These are phyloP conservation scores for Bipolaris gigantea DNA, from an alignment of 2,329 filamentous ascomycete species.

Conservation along the genomic window DNA sequence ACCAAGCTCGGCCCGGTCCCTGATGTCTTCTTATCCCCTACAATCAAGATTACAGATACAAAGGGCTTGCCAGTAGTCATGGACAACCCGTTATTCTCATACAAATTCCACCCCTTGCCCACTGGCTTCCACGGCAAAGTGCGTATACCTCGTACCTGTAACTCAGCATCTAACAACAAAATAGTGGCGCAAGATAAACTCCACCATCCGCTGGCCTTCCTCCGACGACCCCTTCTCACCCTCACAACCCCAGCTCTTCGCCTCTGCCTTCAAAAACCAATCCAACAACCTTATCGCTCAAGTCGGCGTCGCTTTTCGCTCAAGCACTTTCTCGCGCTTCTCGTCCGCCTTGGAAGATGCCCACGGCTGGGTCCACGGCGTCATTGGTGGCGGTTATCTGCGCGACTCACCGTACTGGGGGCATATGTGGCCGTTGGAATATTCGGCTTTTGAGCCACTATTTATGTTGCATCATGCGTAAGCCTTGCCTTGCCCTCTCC, in stretches of 20 bases:
- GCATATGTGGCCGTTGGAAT: constrained; percentile 70
- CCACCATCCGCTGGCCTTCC: constrained; percentile 39
- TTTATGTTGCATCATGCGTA: constrained; percentile 47
- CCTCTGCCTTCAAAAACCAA: constrained; percentile 15
- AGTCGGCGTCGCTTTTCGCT: constrained; percentile 9
- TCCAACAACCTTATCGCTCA: constrained; percentile 44
- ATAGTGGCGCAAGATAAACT: constrained; percentile 30
- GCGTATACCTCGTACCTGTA: neutral
- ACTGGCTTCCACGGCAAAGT: constrained; percentile 33
- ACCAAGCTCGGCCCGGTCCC: constrained; percentile 25
- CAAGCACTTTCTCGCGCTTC: constrained; percentile 34
- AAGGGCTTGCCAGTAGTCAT: constrained; percentile 21
- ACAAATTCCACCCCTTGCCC: constrained; percentile 29
- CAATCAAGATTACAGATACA: constrained; percentile 19
- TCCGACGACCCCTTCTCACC: constrained; percentile 19
- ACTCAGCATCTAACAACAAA: neutral
- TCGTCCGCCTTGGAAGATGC: constrained; percentile 33
- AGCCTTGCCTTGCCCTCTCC: constrained; percentile 13
- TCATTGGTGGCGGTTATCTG: constrained; percentile 50
- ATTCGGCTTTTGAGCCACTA: constrained; percentile 77
- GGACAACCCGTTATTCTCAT: constrained; percentile 36
- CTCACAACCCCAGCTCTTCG: constrained; percentile 22
- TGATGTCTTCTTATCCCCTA: constrained; percentile 26
- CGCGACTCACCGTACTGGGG: constrained; percentile 46
- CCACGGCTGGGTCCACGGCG: constrained; percentile 35